Evolutionary conservation across 257 asterid species (phyloP).

Genomic region (Anisodus acutangulus): DNA sequence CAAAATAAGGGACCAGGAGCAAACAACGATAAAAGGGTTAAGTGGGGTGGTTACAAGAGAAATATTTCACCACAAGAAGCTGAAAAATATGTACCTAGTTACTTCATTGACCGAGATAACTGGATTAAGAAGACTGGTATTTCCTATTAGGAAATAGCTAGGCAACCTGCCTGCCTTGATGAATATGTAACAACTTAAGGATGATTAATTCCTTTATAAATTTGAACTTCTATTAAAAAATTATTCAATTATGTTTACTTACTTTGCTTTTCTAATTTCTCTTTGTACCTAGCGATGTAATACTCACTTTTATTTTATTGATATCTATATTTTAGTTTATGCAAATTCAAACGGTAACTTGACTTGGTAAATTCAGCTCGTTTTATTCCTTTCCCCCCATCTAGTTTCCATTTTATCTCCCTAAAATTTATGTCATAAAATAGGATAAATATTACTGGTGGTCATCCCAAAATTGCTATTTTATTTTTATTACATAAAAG

Average conservation of each 20-base stretch:
- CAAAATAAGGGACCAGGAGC: constrained; percentile 71
- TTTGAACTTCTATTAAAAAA: too few species aligned
- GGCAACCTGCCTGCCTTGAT: too few species aligned
- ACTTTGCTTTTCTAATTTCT: too few species aligned
- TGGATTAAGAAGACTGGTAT: constrained; percentile 61
- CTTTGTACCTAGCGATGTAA: too few species aligned
- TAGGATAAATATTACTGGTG: too few species aligned
- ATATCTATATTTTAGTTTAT: not conserved
- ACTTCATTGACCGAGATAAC: constrained; percentile 41
- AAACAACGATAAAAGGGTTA: constrained; percentile 46
- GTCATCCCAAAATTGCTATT: too few species aligned
- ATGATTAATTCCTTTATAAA: too few species aligned
- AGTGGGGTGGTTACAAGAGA: constrained; percentile 69
- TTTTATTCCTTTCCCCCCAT: not conserved
- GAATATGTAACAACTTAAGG: too few species aligned
- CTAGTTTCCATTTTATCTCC: not conserved
- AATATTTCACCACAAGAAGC: constrained; percentile 60
- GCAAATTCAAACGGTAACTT: not conserved
- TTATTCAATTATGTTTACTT: too few species aligned
- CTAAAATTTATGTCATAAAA: not conserved
- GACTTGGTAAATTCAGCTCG: not conserved
- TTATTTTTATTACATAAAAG: too few species aligned
- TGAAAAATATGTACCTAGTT: constrained; percentile 51
- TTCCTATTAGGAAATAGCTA: constrained; percentile 43
- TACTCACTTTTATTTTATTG: too few species aligned